phyloP scores from a whole-genome alignment of 1,284 basidiomycete species.

The Ceratobasidium sp. region DNA sequence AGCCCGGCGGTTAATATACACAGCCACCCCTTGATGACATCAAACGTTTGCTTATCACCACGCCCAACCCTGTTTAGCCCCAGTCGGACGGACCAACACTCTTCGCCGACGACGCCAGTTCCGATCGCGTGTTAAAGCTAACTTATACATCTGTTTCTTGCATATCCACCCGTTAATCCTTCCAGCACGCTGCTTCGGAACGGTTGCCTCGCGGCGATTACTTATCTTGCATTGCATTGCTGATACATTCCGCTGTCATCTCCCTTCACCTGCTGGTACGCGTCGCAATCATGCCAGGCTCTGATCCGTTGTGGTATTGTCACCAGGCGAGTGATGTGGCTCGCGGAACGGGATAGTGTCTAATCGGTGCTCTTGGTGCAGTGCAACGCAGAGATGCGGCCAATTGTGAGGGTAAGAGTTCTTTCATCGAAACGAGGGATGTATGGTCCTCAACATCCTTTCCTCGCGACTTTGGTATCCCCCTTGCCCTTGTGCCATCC shows the following conservation, averaged over 20 bases:
- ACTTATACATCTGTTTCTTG: not conserved
- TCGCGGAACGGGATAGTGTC: not conserved
- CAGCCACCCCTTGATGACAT: conserved; percentile 35
- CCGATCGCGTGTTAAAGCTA: not conserved
- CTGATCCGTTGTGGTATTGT: conserved; percentile 34
- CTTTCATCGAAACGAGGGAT: not conserved
- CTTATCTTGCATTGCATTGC: conserved; percentile 9
- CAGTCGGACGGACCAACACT: not conserved
- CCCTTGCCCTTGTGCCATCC: not conserved
- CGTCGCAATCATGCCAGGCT: conserved; percentile 23
- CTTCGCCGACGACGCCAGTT: not conserved
- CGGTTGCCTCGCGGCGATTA: conserved; percentile 6
- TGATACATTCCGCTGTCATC: not conserved
- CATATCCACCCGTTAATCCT: not conserved
- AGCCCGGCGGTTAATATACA: not conserved
- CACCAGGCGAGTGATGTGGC: conserved; percentile 4
- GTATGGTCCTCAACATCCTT: no score
- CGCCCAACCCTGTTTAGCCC: not conserved
- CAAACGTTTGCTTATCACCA: conserved; percentile 22
- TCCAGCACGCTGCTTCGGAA: not conserved
- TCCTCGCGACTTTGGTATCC: no score
- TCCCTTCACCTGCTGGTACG: not conserved
- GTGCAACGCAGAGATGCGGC: conserved; percentile 38
- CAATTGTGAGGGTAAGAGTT: conserved; percentile 1
- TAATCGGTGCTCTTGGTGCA: not conserved